Evolutionary conservation across 2,329 filamentous ascomycete species (phyloP).

Genomic region (Penicillium decumbens): DNA sequence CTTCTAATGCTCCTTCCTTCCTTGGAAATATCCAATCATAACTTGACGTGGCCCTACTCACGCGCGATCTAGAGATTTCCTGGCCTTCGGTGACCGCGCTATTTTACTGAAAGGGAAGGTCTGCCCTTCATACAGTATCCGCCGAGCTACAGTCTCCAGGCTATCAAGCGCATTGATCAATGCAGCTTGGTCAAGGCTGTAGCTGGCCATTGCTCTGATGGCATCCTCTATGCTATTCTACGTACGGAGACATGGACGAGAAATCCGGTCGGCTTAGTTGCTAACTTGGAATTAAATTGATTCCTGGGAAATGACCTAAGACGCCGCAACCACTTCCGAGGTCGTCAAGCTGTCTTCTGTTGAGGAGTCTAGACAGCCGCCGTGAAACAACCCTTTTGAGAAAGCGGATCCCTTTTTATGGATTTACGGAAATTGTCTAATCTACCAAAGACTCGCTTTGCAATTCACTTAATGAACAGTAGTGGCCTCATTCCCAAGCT

Average conservation of each 20-base stretch:
- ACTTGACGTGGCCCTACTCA: background rate
- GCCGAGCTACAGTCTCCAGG: background rate
- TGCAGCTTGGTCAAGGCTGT: background rate
- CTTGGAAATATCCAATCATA: constrained; percentile 2
- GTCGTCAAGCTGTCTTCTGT: background rate
- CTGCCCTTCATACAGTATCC: background rate
- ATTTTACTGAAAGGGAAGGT: background rate
- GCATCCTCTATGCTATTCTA: background rate
- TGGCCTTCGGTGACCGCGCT: constrained; percentile 2
- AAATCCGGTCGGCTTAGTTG: background rate
- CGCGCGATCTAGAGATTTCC: background rate
- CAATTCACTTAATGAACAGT: background rate
- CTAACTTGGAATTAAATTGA: background rate
- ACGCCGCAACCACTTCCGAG: background rate
- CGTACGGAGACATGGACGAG: background rate
- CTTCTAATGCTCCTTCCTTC: constrained; percentile 10
- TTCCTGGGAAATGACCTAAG: background rate
- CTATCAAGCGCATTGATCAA: background rate
- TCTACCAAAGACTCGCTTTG: background rate
- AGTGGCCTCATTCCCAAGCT: background rate
- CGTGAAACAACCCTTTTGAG: background rate
- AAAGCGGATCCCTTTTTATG: background rate
- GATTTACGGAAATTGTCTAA: background rate
- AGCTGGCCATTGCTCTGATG: background rate
- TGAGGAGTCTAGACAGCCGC: background rate